Evolutionary conservation across 164 flowering plant species (phyloP).

Genomic region (Vitis cinerea): DNA sequence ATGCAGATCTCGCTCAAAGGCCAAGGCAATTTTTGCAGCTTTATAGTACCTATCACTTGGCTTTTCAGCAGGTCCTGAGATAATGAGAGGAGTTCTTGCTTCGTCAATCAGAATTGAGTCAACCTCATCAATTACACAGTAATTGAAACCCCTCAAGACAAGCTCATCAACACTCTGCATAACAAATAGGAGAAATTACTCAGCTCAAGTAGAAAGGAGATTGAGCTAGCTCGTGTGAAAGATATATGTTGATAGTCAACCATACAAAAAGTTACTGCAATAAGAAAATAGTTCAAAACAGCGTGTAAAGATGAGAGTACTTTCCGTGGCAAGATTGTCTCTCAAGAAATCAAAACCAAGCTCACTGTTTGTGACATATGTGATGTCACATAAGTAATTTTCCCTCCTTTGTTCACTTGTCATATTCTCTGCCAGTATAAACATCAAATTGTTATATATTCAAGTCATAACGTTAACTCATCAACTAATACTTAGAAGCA

Average conservation of each 20-base stretch:
- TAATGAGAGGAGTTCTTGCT: slow-evolving; percentile 98
- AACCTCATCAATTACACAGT: slow-evolving; percentile 96
- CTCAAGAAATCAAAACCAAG: slow-evolving; percentile 98
- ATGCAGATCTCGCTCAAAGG: slow-evolving; percentile 90
- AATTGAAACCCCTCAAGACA: slow-evolving; percentile 81
- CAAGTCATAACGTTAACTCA: not conserved
- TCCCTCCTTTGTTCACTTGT: slow-evolving; percentile 92
- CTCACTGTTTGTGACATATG: slow-evolving; percentile 98
- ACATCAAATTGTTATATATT: slow-evolving; percentile 10
- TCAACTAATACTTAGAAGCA: not conserved
- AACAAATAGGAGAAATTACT: slow-evolving; percentile 17
- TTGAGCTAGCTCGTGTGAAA: not conserved
- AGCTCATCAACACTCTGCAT: slow-evolving; percentile 95
- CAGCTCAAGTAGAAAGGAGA: slow-evolving; percentile 10
- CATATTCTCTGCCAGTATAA: slow-evolving; percentile 83
- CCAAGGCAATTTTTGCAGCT: slow-evolving; percentile 94
- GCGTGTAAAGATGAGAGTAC: slow-evolving; percentile 43
- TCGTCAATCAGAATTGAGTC: slow-evolving; percentile 99
- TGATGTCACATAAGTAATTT: slow-evolving; percentile 89
- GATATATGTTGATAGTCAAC: not conserved
- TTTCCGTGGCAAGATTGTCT: slow-evolving; percentile 99
- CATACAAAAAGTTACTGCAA: not conserved
- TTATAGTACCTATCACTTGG: slow-evolving; percentile 94
- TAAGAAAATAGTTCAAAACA: not conserved
- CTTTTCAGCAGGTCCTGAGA: slow-evolving; percentile 97